Evolutionary conservation across 164 flowering plant species (phyloP), one percentile per base, ranked within the genome.

Genomic region (grape (Vitis vinifera)): DNA sequence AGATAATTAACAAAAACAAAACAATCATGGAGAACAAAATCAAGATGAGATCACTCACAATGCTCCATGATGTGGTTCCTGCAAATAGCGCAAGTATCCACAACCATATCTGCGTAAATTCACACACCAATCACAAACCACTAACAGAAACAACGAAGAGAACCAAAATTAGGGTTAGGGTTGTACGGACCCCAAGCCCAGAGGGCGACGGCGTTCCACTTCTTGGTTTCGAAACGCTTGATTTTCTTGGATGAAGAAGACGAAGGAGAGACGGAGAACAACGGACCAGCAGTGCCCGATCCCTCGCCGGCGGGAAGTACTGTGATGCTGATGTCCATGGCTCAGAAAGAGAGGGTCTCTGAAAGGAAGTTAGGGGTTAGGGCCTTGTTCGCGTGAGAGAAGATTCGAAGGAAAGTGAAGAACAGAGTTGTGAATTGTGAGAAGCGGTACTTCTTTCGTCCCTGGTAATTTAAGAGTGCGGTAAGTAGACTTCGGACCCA

Each of bases 31-130:
- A 69, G 31, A 50, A 44, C 29, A 51, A 6, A 51, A 51, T 3
- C n/a, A 63, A 11, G 6, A 16, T 10, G 12, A 67, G 8, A 51
- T 65, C 11, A 77, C 97, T 82, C 67, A 92, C 97, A 92, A 31
- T 88, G 97, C 81, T 91, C 94, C 97, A 91, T 91, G 83, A 91
- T 90, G 68, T 89, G 97, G 71, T 91, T 91, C 72, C 97, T 75
- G 79, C 94, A 91, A 67, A 92, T 90, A 2, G 93, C 93, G 68
- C 97, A 90, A 69, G 87, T 89, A 63, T 89, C 92, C n/a, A 87
- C 95, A 17, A 90, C 89, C 59, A 87, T 86, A 84, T 89, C 94
- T 89, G 82, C 83, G 76, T 9, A 51, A 65, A 70, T 10, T 19
- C 37, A 62, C 3, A 51, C 47, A 60, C 27, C 4, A 14, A 53